phyloP scores from a whole-genome alignment of 805 yeast species.

The Saccharomyces paradoxus region DNA sequence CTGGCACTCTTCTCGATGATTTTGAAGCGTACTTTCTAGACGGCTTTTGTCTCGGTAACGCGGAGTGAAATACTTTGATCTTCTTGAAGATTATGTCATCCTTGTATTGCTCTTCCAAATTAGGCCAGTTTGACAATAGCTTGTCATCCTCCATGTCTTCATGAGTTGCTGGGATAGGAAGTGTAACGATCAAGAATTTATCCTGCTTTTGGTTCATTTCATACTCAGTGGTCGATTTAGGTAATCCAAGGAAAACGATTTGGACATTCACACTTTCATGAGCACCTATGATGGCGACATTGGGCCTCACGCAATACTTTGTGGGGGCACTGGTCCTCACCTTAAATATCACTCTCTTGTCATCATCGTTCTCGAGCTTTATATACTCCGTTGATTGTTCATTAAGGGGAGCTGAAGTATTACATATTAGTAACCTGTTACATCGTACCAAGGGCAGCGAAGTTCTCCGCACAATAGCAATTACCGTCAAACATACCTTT shows the following conservation, averaged over 20 bases:
- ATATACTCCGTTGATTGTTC: slow-evolving; percentile 55
- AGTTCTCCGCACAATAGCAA: not conserved
- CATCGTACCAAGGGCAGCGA: not conserved
- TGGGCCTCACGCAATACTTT: slow-evolving; percentile 91
- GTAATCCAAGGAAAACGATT: slow-evolving; percentile 76
- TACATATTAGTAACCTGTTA: not conserved
- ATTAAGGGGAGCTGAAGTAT: slow-evolving; percentile 60
- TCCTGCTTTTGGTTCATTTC: slow-evolving; percentile 64
- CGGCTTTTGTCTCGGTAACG: not conserved
- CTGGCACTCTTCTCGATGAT: not conserved
- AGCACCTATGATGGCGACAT: slow-evolving; percentile 75
- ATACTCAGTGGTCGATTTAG: slow-evolving; percentile 63
- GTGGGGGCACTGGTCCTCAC: slow-evolving; percentile 98
- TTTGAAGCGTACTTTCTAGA: not conserved
- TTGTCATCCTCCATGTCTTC: slow-evolving; percentile 44
- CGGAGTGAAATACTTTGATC: slow-evolving; percentile 48
- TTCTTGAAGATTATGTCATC: slow-evolving; percentile 51
- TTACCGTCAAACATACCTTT: not conserved
- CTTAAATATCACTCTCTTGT: slow-evolving; percentile 71
- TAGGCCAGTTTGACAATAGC: slow-evolving; percentile 66
- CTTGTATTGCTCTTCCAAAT: slow-evolving; percentile 53
- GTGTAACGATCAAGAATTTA: slow-evolving; percentile 81
- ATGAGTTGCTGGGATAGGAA: slow-evolving; percentile 51
- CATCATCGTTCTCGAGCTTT: slow-evolving; percentile 47
- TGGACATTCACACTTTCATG: slow-evolving; percentile 67